Evolutionary conservation across 1,139 yeast species (phyloP).

Genomic region (Suhomyces bolitotheri): DNA sequence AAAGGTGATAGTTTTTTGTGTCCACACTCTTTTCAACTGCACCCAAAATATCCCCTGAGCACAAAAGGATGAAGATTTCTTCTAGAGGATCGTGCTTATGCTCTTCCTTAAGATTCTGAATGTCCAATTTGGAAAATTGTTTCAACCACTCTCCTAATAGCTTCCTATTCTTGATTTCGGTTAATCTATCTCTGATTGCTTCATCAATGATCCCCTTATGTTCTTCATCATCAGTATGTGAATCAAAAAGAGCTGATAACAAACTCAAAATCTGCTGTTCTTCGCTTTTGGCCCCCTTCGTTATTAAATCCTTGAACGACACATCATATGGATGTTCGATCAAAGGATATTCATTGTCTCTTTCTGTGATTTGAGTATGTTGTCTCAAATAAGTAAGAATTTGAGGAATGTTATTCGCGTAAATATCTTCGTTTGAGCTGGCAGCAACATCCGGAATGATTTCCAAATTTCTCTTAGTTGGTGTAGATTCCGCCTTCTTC

Average conservation of each 20-base stretch:
- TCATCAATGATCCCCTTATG: conserved; percentile 25
- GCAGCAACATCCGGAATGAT: conserved; percentile 16
- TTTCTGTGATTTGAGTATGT: conserved; percentile 20
- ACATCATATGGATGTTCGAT: conserved; percentile 23
- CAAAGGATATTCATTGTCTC: conserved; percentile 31
- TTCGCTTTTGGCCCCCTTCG: conserved; percentile 14
- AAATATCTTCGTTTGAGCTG: conserved; percentile 21
- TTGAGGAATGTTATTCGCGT: conserved; percentile 22
- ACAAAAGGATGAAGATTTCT: conserved; percentile 51
- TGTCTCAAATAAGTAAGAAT: conserved; percentile 24
- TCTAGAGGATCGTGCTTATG: conserved; percentile 41
- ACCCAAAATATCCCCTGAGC: conserved; percentile 55
- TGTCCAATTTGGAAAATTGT: conserved; percentile 21
- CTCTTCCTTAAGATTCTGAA: conserved; percentile 20
- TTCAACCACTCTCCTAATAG: conserved; percentile 45
- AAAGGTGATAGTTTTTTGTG: conserved; percentile 64
- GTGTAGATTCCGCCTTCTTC: conserved; percentile 2
- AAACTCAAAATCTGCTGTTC: conserved; percentile 40
- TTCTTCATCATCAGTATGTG: conserved; percentile 7
- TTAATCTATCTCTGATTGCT: conserved; percentile 23
- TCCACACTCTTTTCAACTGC: conserved; percentile 65
- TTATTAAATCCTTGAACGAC: conserved; percentile 27
- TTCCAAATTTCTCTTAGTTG: conserved; percentile 2
- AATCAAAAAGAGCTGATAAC: conserved; percentile 60
- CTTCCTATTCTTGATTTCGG: conserved; percentile 36